These are phyloP conservation scores for Immersiella caudata DNA, from an alignment of 495 filamentous ascomycete genomes.

Conservation along the genomic window DNA sequence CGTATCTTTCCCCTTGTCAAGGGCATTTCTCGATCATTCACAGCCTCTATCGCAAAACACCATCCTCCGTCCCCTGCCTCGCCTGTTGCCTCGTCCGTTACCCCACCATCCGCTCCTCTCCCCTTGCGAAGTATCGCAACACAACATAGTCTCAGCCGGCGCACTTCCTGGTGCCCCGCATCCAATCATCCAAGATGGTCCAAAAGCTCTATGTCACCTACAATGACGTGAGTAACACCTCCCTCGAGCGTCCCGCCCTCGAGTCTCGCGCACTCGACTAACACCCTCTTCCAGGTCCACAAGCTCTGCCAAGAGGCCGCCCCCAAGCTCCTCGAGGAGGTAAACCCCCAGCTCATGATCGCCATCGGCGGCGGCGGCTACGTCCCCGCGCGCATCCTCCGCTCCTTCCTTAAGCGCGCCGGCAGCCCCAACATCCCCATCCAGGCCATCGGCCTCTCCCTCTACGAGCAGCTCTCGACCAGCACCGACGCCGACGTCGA, in stretches of 20 bases:
- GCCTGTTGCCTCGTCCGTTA: conserved; percentile 2
- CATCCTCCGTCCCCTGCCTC: background rate
- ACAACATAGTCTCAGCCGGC: background rate
- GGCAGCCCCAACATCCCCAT: conserved; percentile 95
- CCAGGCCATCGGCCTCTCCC: conserved; percentile 96
- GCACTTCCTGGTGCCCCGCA: background rate
- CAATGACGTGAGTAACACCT: conserved; percentile 70
- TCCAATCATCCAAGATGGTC: conserved; percentile 60
- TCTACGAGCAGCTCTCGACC: conserved; percentile 81
- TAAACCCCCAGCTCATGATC: conserved; percentile 95
- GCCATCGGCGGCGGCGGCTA: conserved; percentile 98
- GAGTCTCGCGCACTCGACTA: background rate
- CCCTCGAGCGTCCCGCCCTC: background rate
- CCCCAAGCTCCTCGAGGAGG: conserved; percentile 74
- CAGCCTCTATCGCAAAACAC: background rate
- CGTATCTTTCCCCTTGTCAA: background rate
- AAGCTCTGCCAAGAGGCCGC: conserved; percentile 91
- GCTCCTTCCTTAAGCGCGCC: conserved; percentile 92
- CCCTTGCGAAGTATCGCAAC: background rate
- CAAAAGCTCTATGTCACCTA: conserved; percentile 93
- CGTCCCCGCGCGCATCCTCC: conserved; percentile 93
- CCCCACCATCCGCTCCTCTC: conserved; percentile 16
- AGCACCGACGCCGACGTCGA: conserved; percentile 61
- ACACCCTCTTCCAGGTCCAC: conserved; percentile 68
- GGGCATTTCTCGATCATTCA: background rate